Percentiles rank a stretch among this genome's conserved stretches.
Conservation (phyloP, 164 flowering plant genomes). For the Berberis vulgaris region DNA sequence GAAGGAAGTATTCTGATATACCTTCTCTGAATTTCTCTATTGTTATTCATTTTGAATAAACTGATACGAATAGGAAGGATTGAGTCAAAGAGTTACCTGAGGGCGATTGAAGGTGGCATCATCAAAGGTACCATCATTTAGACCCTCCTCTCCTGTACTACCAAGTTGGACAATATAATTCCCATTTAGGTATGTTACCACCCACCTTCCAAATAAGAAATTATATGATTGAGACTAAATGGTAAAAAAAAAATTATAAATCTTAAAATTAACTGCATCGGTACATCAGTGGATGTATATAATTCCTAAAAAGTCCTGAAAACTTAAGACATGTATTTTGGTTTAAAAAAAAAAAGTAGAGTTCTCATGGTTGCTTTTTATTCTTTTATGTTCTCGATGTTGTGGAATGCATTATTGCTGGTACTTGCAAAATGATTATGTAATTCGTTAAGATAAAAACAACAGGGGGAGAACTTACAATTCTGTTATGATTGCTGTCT, state of each 20-base stretch:
- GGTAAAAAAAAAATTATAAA: no score
- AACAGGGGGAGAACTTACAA: constrained; percentile 45
- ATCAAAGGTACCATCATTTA: constrained; percentile 80
- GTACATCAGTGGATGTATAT: no score
- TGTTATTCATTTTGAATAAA: neutral
- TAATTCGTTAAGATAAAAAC: constrained; percentile 4
- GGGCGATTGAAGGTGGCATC: constrained; percentile 84
- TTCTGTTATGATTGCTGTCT: constrained; percentile 94
- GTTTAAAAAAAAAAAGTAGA: no score
- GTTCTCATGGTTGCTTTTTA: no score
- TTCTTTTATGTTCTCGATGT: no score
- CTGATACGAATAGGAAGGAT: neutral
- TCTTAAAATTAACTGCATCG: no score
- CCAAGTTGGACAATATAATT: constrained; percentile 87
- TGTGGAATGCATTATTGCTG: no score
- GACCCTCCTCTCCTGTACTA: constrained; percentile 79
- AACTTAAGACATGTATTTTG: no score
- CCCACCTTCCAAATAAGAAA: constrained; percentile 36
- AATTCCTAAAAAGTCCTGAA: no score
- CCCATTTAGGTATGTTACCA: constrained; percentile 89
- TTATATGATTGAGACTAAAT: neutral
- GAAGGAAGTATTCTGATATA: neutral
- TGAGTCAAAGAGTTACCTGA: constrained; percentile 41
- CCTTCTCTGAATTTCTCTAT: neutral
- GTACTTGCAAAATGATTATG: neutral